These are phyloP conservation scores for Hypoxylon sp. DNA, from an alignment of 2,329 filamentous ascomycete genomes.

Conservation along the genomic window DNA sequence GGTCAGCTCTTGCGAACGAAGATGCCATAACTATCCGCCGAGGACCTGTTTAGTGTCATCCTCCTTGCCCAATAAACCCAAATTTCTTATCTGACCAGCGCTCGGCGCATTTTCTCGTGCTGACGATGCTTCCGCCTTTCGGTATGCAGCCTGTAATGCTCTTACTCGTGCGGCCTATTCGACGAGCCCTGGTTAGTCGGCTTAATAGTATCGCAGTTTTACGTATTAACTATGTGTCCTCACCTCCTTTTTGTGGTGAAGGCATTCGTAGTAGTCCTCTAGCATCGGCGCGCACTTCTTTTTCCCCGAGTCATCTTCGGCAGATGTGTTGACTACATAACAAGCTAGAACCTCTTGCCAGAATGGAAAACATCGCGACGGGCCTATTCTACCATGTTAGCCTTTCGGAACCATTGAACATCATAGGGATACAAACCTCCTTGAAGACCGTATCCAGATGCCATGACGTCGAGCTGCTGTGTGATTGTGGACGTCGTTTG, in stretches of 20 bases:
- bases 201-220: constrained; percentile 15
- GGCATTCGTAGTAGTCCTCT: constrained; percentile 98
- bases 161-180: constrained; percentile 81
- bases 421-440: constrained; percentile 72
- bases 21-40: constrained; percentile 50
- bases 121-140: constrained; percentile 81
- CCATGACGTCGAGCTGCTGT: constrained; percentile 67
- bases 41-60: constrained; percentile 79
- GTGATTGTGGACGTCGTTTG: constrained; percentile 30
- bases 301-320: constrained; percentile 84
- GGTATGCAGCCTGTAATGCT: constrained; percentile 86
- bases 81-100: constrained; percentile 87
- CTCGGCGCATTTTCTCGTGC: constrained; percentile 85
- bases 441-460: constrained; percentile 85
- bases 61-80: constrained; percentile 87
- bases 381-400: constrained; percentile 61
- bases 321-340: constrained; percentile 93
- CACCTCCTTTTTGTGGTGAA: constrained; percentile 99
- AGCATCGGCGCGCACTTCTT: constrained; percentile 87
- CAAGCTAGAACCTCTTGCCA: constrained; percentile 99
- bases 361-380: constrained; percentile 94
- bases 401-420: constrained; percentile 31
- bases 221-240: constrained; percentile 35
- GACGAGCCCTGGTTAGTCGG: constrained; percentile 22
- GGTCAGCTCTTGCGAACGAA: constrained; percentile 29